Base-by-base conservation (phyloP, 2,329 filamentous ascomycete genomes). In the Neospermospora avenae region DNA sequence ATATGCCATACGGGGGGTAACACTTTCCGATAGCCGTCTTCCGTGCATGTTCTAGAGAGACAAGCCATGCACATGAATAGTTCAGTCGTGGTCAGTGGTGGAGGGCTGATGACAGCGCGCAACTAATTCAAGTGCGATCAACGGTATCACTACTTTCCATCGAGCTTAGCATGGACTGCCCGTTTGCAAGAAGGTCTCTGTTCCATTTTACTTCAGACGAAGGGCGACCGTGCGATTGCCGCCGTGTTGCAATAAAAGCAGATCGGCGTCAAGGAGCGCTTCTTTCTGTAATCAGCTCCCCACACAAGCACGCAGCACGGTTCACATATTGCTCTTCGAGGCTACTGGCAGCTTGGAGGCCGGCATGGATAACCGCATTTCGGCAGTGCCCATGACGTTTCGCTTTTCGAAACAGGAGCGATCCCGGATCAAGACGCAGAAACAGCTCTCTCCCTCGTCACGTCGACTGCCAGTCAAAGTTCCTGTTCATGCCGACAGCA, bases 181-280 rank as follows among this genome's bases (percentile, higher is more conserved):
- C 35, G 6, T 41, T 42, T n/a, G 51, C 51, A 54, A 5, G 35
- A 20, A 54, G 51, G 24, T 25, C 14, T 20, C 24, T 18, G 35
- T 28, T 14, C 28, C 5, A n/a, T 28, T 7, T 54, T 22, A 42
- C 51, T 54, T 49, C 42, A 37, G 55, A 57, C 22, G 45, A 57
- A 57, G 18, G 16, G 25, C 42, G 55, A 18, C 37, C 16, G 31
- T 44, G 37, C 55, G 55, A 57, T 57, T 57, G 55, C 55, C 55
- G 55, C 55, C 46, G 45, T 42, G 45, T 22, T 55, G 18, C 51
- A 48, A 25, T 28, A 51, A 51, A 49, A 34, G 34, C 13, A 41
- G 44, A 57, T 57, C 55, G 44, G 55, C 55, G 55, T 57, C 55
- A 57, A 57, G 35, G 22, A 48, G 55, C 55, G 55, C 55, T 49